Percentiles rank a stretch among this genome's conserved stretches.
Conservation (phyloP, 768 basidiomycete species). For the Baorangia bicolor region DNA sequence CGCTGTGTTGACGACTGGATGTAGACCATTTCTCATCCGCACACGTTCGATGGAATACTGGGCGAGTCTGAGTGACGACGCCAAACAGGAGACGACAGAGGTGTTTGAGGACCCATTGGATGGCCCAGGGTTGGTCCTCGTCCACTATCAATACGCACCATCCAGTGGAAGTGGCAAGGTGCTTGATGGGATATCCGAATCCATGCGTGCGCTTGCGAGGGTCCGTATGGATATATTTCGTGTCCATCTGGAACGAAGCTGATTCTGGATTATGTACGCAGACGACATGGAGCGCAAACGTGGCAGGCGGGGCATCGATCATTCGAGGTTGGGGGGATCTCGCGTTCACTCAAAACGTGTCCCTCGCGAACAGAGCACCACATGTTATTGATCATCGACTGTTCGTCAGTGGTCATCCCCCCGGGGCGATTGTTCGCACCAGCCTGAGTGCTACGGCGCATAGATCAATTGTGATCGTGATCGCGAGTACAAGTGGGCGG, state of each 20-base stretch:
- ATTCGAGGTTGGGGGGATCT: background rate
- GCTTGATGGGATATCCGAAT: background rate
- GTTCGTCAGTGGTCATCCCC: background rate
- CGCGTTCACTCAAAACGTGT: background rate
- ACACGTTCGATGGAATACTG: background rate
- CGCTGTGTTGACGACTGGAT: background rate
- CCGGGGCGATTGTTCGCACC: background rate
- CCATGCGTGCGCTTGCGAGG: background rate
- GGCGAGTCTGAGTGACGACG: background rate
- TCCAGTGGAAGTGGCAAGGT: background rate
- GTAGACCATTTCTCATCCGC: background rate
- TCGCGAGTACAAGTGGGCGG: background rate
- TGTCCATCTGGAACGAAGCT: background rate
- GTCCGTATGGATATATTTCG: background rate
- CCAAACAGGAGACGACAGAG: background rate
- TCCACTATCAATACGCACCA: background rate
- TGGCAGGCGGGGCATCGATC: background rate
- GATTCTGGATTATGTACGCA: background rate
- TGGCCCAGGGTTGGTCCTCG: background rate
- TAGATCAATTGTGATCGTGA: constrained; percentile 5
- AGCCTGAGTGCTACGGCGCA: background rate
- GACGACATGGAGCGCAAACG: background rate
- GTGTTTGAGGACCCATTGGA: background rate
- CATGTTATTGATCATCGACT: constrained; percentile 2
- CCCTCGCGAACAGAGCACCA: background rate